A percentile compares a stretch with the other conserved stretches of the same genome.
phyloP scores from a whole-genome alignment of 306 rosid species.

The Cucumis melo region DNA sequence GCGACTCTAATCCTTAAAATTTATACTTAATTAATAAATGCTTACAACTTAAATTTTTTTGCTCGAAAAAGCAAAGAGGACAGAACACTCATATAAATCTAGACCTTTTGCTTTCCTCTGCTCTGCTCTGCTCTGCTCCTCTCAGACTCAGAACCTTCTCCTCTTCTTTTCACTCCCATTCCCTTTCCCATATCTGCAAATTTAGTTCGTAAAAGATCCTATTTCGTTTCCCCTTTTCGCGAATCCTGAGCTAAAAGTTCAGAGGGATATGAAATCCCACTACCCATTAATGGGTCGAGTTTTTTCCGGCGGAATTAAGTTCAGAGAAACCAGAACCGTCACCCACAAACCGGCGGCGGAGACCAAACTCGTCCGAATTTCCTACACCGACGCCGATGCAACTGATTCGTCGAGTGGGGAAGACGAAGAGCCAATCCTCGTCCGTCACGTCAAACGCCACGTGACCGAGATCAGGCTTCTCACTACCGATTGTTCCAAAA shows the following conservation, averaged over 20 bases:
- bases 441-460: constrained; percentile 13
- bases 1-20: neutral
- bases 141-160: neutral
- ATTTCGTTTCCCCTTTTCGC: neutral
- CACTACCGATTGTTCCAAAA: neutral
- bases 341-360: constrained; percentile 11
- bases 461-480: constrained; percentile 31
- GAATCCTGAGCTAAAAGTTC: neutral
- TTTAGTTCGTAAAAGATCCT: neutral
- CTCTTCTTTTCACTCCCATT: neutral
- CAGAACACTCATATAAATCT: constrained; percentile 17
- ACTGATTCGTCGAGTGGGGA: constrained; percentile 50
- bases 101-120: constrained; percentile 6
- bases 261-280: neutral
- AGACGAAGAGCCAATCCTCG: constrained; percentile 4
- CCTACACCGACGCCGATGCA: constrained; percentile 29
- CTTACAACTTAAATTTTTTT: too few species aligned
- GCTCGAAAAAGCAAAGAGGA: neutral
- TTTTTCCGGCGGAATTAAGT: neutral
- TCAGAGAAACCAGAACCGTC: constrained; percentile 13
- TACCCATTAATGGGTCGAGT: neutral
- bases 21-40: neutral
- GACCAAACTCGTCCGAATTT: constrained; percentile 26
- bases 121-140: neutral
- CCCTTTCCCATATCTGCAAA: neutral